Conservation (phyloP, 257 asterid genomes). For the Nicotiana sylvestris region DNA sequence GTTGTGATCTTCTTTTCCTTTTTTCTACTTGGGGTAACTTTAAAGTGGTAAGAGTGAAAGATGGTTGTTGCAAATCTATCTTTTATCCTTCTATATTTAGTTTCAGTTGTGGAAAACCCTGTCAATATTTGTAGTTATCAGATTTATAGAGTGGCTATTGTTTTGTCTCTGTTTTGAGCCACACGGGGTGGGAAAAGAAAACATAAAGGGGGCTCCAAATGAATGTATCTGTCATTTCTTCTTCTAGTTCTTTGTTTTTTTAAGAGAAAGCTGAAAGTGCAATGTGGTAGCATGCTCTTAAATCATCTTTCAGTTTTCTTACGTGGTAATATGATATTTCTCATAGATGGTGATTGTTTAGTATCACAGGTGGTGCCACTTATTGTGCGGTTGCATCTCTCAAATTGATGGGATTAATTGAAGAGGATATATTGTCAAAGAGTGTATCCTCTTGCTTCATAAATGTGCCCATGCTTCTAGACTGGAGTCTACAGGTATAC, state of each 20-base stretch:
- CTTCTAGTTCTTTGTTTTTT: background rate
- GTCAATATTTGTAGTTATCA: background rate
- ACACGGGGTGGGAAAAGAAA: background rate
- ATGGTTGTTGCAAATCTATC: background rate
- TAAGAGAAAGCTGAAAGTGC: background rate
- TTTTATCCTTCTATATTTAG: background rate
- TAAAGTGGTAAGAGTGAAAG: background rate
- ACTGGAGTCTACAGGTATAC: conserved; percentile 87
- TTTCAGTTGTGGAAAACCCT: background rate
- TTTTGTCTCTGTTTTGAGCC: background rate
- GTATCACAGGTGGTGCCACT: conserved; percentile 98
- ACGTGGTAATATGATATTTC: conserved; percentile 20
- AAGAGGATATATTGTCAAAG: conserved; percentile 50
- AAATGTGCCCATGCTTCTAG: conserved; percentile 65
- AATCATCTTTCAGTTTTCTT: background rate
- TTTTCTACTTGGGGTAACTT: background rate
- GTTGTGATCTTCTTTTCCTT: background rate
- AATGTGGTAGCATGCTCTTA: background rate
- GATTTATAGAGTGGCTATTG: background rate
- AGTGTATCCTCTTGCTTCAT: conserved; percentile 36
- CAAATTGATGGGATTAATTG: conserved; percentile 82
- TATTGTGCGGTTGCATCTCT: conserved; percentile 98
- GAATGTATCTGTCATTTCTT: background rate
- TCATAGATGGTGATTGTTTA: conserved; percentile 56
- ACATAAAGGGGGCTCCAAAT: background rate